Conservation (phyloP, 2,329 filamentous ascomycete species). For the Graphium sp. region DNA sequence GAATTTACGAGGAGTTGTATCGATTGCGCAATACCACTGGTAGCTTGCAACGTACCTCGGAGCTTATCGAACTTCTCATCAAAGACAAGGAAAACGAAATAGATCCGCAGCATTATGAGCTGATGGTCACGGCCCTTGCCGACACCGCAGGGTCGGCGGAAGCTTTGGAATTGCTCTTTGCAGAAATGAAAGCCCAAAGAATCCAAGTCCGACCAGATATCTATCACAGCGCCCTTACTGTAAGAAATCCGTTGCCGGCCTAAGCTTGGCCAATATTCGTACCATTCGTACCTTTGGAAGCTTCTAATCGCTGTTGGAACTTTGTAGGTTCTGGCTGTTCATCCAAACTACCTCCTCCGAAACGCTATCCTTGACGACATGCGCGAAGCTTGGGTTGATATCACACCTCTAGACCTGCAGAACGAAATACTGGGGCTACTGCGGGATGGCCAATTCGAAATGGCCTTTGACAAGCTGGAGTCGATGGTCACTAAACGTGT, state of each 20-base stretch:
- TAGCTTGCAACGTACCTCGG: no score
- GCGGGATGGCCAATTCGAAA: conserved; percentile 67
- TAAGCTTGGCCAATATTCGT: neutral
- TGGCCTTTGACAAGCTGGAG: conserved; percentile 57
- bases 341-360: conserved; percentile 70
- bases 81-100: conserved; percentile 33
- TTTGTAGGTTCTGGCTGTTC: conserved; percentile 53
- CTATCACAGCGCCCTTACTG: conserved; percentile 57
- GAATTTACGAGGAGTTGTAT: no score
- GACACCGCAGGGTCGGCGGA: conserved; percentile 50
- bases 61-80: conserved; percentile 41
- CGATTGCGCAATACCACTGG: no score
- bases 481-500: conserved; percentile 41
- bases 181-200: conserved; percentile 49
- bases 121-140: conserved; percentile 56
- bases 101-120: conserved; percentile 50
- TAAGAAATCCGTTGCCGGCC: conserved; percentile 13
- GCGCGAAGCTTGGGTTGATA: conserved; percentile 46
- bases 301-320: no score
- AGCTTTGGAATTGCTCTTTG: conserved; percentile 44
- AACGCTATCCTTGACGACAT: conserved; percentile 56
- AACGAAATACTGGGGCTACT: conserved; percentile 58
- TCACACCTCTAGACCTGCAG: conserved; percentile 36
- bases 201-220: conserved; percentile 48
- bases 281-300: no score